These are phyloP conservation scores for Lachnellula hyalina DNA, from an alignment of 2,329 filamentous ascomycete species.

Conservation along the genomic window DNA sequence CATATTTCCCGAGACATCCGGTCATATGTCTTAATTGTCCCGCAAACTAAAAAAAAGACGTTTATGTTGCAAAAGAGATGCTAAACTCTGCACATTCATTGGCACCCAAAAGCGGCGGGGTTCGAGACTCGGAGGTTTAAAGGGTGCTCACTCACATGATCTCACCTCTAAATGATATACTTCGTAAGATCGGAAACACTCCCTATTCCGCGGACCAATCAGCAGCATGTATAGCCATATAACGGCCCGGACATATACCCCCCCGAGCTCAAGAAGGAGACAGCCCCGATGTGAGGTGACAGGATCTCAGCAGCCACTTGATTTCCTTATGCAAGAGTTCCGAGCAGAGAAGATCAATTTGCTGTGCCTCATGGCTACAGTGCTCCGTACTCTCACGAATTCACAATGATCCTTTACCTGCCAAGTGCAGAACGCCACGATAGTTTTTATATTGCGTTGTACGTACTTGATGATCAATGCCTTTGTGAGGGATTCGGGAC, in stretches of 20 bases:
- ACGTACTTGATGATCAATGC: not conserved
- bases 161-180: not conserved
- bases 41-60: no score
- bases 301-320: not conserved
- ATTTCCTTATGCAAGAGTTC: no score
- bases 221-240: conserved; percentile 7
- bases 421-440: not conserved
- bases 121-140: not conserved
- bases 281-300: not conserved
- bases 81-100: not conserved
- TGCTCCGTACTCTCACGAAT: not conserved
- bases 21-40: not conserved
- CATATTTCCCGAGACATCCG: conserved; percentile 6
- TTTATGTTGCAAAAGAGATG: not conserved
- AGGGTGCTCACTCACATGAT: not conserved
- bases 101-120: conserved; percentile 5
- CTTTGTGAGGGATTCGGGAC: no score
- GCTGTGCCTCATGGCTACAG: no score
- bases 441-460: not conserved
- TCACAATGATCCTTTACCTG: not conserved
- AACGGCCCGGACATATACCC: conserved; percentile 7
- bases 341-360: not conserved
- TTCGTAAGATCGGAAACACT: not conserved
- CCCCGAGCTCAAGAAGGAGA: not conserved
- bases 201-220: conserved; percentile 13